A percentile compares a stretch with the other conserved stretches of the same genome.
Evolutionary conservation across 305 asterid genomes (phyloP).

Genomic region (Vinca major): DNA sequence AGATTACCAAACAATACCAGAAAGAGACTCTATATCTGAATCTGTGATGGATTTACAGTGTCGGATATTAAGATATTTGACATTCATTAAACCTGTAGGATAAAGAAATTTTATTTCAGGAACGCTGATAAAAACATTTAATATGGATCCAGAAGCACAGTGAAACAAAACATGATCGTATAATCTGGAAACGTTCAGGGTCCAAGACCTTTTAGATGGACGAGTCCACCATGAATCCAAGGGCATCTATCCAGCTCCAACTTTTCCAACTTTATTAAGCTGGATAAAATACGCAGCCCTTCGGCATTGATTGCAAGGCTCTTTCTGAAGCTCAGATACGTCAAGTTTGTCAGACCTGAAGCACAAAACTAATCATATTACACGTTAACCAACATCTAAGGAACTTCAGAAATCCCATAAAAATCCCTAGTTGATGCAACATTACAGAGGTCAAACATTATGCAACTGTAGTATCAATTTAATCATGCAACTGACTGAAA

Average conservation of each 20-base stretch:
- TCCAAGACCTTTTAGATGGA: conserved; percentile 56
- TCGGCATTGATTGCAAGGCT: conserved; percentile 56
- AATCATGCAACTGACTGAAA: background rate
- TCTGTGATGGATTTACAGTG: conserved; percentile 82
- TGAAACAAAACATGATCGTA: background rate
- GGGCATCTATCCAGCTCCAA: conserved; percentile 87
- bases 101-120: background rate
- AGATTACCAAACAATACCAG: conserved; percentile 36
- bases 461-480: background rate
- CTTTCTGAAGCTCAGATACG: conserved; percentile 51
- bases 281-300: conserved; percentile 53
- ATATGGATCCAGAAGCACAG: background rate
- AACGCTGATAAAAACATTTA: background rate
- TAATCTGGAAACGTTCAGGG: background rate
- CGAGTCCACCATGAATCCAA: conserved; percentile 69
- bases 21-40: conserved; percentile 66
- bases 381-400: background rate
- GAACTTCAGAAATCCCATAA: background rate
- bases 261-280: conserved; percentile 53
- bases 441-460: background rate
- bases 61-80: conserved; percentile 65
- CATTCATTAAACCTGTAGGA: conserved; percentile 53
- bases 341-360: conserved; percentile 70
- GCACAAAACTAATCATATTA: conserved; percentile 11
- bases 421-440: background rate